These are phyloP conservation scores for Cytospora chrysosperma DNA, from an alignment of 2,329 filamentous ascomycete genomes.

Conservation along the genomic window DNA sequence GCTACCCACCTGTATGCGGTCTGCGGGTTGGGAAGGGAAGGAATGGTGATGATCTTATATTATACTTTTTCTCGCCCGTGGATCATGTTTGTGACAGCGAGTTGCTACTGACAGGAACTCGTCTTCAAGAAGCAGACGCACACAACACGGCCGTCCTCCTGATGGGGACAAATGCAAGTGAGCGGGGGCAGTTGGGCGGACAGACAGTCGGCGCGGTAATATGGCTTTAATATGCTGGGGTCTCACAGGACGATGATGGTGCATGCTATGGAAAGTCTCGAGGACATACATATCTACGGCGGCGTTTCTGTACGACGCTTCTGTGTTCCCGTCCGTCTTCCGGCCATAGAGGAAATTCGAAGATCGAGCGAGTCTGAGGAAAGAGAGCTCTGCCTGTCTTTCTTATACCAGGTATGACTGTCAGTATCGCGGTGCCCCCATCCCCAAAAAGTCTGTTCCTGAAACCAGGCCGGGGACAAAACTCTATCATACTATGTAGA, in stretches of 20 bases:
- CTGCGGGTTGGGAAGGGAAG: not conserved
- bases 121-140: not conserved
- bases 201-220: too few relatives aligned
- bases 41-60: not conserved
- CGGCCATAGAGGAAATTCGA: too few relatives aligned
- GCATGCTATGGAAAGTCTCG: too few relatives aligned
- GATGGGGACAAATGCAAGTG: not conserved
- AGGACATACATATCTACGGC: too few relatives aligned
- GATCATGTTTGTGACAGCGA: not conserved
- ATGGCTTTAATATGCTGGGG: too few relatives aligned
- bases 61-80: not conserved
- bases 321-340: too few relatives aligned
- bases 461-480: too few relatives aligned
- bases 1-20: slow-evolving; percentile 10
- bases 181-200: not conserved
- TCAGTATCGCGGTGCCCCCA: too few relatives aligned
- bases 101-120: not conserved
- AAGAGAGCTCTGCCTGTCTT: too few relatives aligned
- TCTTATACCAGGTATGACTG: too few relatives aligned
- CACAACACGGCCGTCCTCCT: not conserved
- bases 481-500: too few relatives aligned
- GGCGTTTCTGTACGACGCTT: too few relatives aligned
- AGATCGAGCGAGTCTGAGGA: not conserved
- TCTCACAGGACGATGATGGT: not conserved
- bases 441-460: not conserved